Evolutionary conservation across 2,329 filamentous ascomycete species (phyloP), one percentile per base, ranked within the genome.

Genomic region (Cordyceps farinosa): DNA sequence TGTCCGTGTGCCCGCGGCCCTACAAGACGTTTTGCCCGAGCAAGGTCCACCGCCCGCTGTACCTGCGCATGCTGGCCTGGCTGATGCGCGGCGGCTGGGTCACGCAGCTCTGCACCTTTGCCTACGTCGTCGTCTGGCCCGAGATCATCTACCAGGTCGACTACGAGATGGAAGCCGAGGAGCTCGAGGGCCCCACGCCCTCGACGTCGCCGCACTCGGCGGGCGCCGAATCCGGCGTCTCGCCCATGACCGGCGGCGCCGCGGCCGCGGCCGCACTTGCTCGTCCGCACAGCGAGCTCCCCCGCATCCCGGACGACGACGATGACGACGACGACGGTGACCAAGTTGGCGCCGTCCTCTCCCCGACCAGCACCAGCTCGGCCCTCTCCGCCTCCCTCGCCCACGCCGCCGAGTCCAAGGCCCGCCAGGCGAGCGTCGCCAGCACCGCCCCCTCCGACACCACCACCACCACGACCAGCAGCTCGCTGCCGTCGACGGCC

Each of bases 11-110:
- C 3, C 93, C 95, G 2, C 86, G 91, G 36, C 88, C 90, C 0
- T 99, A 93, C 78, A 91, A 92, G 69, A 83, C 83, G 61, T 89
- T 96, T 67, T 92, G 93, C 51, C 94, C 94, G 0, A 92, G 88
- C 71, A 92, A 93, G 73, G 90, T 91, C 70, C 92, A 97, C 72
- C 90, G 94, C 50, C 87, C 89, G 7, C 87, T 88, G 2, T 99
- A 97, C 74, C 89, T 98, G 75, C 86, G 91, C 40, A 96, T 98
- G 75, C 80, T 99, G 32, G 92, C 92, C 29, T 99, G 94, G 92
- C 84, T 99, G 9, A 87, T 98, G 79, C 87, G 93, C 47, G 90
- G 92, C 53, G 92, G 92, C 15, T 97, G 95, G 90, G 93, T 97
- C 1, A 96, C 91, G 0, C 93, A 97, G 74, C 83, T 99, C 6